Evolutionary conservation across 768 basidiomycete genomes (phyloP), one percentile per base, ranked within the genome.

Genomic region (Leucocoprinus birnbaumii): DNA sequence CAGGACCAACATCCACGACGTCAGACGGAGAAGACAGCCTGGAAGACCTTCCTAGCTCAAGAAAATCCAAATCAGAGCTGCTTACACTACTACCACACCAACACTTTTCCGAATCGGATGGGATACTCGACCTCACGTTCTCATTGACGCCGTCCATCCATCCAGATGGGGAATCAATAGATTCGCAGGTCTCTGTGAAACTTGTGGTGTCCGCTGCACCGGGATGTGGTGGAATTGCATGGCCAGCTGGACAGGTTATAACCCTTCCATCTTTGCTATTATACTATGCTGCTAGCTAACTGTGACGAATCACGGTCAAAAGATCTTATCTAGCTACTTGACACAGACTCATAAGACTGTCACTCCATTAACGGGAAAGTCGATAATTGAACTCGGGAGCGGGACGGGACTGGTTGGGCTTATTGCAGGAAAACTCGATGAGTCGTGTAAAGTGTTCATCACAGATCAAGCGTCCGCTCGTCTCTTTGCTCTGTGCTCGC

Each of bases 391-490:
- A 65, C 79, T 98, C 2, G 94, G 94, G 3, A 89, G 89, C 60
- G 94, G 94, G 1, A 98, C 94, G 2, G 94, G 94, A 16, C 77
- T 98, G 21, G 93, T 96, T n/a, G 94, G 94, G 8, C 79, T 98
- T 24, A 85, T 88, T 4, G 87, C 87, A 2, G 92, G 79, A 4
- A 74, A 79, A 47, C 78, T 94, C 16, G 85, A 86, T 41, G 78
- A 76, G 10, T n/a, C 38, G 22, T 62, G 62, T 3, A 72, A 70
- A n/a, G 85, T 89, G 22, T 87, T 81, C 72, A 87, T 94, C 60
- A 97, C 94, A 16, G 94, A 98, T 73, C 94, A 95, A 80, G 79
- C 77, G 94, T 95, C 65, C 70, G 91, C 85, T 61, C 56, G 51
- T 59, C 59, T 53, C 52, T 48, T 43, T 47, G 51, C 37, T 53